A percentile compares a stretch with the other conserved stretches of the same genome.
These are phyloP conservation scores for Phyllosticta citribraziliensis DNA, from an alignment of 2,329 filamentous ascomycete species.

Conservation along the genomic window DNA sequence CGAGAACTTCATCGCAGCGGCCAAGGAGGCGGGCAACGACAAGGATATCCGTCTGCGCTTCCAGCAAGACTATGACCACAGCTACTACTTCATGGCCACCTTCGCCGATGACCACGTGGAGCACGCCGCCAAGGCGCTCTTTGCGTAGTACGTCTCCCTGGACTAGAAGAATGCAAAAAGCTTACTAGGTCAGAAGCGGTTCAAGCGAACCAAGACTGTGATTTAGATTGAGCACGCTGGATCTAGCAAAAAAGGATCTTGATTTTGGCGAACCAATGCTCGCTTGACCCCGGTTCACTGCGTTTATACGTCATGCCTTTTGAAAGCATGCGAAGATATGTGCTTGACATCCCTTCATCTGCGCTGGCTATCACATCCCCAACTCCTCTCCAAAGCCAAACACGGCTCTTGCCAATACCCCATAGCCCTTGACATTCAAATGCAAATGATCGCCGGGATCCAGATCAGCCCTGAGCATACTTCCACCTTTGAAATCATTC, in stretches of 20 bases:
- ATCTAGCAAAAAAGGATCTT: neutral
- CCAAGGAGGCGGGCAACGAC: conserved; percentile 61
- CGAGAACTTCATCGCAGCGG: conserved; percentile 80
- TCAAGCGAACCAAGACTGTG: conserved; percentile 4
- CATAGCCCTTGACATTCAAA: conserved; percentile 50
- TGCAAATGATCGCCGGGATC: conserved; percentile 58
- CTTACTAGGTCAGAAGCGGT: conserved; percentile 7
- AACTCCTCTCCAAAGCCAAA: conserved; percentile 43
- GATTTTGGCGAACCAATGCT: neutral
- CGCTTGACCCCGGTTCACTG: no score
- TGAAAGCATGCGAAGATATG: neutral
- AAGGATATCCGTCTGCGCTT: conserved; percentile 68
- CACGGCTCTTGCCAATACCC: conserved; percentile 44
- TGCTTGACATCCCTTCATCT: neutral
- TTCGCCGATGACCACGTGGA: conserved; percentile 87
- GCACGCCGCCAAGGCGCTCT: conserved; percentile 79
- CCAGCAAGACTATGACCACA: conserved; percentile 90
- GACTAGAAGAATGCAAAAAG: neutral
- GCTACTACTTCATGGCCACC: conserved; percentile 89
- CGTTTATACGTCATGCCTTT: neutral
- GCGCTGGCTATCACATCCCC: neutral
- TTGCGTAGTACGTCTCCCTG: conserved; percentile 38
- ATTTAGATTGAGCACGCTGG: neutral
- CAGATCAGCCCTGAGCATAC: conserved; percentile 41
- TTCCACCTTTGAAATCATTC: conserved; percentile 36